A percentile compares a stretch with the other conserved stretches of the same genome.
These are phyloP conservation scores for Candida manassasensis DNA, from an alignment of 805 yeast genomes.

Conservation along the genomic window DNA sequence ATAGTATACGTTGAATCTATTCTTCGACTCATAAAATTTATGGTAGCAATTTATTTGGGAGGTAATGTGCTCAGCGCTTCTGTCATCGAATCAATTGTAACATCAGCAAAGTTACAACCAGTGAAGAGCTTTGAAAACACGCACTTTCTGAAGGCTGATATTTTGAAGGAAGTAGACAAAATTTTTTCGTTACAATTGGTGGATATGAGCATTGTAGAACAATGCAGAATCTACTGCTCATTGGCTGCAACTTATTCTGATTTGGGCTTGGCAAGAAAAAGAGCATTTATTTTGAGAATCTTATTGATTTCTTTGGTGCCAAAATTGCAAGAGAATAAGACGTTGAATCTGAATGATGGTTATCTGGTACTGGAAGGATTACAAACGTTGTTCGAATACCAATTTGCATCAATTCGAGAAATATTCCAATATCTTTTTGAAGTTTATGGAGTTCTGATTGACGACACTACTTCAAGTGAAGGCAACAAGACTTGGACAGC, in stretches of 20 bases:
- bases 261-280: conserved; percentile 60
- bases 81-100: conserved; percentile 3
- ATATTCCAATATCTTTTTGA: conserved; percentile 47
- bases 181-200: conserved; percentile 32
- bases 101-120: neutral
- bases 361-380: conserved; percentile 6
- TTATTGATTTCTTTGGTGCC: conserved; percentile 51
- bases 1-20: conserved; percentile 70
- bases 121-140: conserved; percentile 5
- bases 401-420: conserved; percentile 22
- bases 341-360: conserved; percentile 1
- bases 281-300: conserved; percentile 64
- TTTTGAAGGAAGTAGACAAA: conserved; percentile 35
- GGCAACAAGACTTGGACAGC: conserved; percentile 43
- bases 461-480: conserved; percentile 19
- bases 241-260: conserved; percentile 61
- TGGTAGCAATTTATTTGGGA: conserved; percentile 48
- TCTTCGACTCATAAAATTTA: conserved; percentile 57
- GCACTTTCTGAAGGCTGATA: conserved; percentile 32
- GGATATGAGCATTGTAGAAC: conserved; percentile 43
- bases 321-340: conserved; percentile 19
- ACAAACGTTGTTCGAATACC: conserved; percentile 7
- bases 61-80: conserved; percentile 36
- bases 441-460: conserved; percentile 49
- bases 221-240: conserved; percentile 58